Evolutionary conservation across 2,329 filamentous ascomycete species (phyloP).

Genomic region (Scleromitrula shiraiana): DNA sequence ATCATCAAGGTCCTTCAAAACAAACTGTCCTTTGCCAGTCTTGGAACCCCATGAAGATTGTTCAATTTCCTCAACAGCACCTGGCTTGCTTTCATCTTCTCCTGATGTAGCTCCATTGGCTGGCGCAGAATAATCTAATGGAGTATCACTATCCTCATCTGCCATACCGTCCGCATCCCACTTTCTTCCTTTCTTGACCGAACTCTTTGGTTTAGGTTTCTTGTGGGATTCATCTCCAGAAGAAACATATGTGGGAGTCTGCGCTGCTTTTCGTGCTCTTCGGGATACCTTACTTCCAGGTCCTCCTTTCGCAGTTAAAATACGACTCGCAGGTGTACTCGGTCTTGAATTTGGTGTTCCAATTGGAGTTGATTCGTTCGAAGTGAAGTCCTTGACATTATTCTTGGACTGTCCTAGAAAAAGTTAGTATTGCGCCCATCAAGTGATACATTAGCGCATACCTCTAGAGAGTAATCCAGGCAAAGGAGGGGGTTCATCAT

Average conservation of each 20-base stretch:
- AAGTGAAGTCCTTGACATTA: slow-evolving; percentile 25
- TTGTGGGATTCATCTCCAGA: slow-evolving; percentile 73
- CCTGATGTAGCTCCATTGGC: slow-evolving; percentile 45
- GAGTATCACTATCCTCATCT: slow-evolving; percentile 67
- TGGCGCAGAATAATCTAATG: slow-evolving; percentile 81
- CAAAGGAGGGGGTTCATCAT: slow-evolving; percentile 44
- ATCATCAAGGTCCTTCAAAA: slow-evolving; percentile 86
- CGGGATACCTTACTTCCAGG: slow-evolving; percentile 72
- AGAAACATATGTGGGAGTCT: slow-evolving; percentile 51
- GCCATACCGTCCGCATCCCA: slow-evolving; percentile 89
- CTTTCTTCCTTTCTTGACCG: slow-evolving; percentile 75
- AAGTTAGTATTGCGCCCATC: neutral
- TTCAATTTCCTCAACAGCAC: slow-evolving; percentile 65
- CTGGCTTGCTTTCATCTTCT: slow-evolving; percentile 44
- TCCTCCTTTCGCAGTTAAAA: slow-evolving; percentile 65
- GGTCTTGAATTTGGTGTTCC: slow-evolving; percentile 73
- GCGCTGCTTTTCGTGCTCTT: slow-evolving; percentile 66
- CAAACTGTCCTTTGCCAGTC: slow-evolving; percentile 83
- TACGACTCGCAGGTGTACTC: slow-evolving; percentile 61
- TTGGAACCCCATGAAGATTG: slow-evolving; percentile 76
- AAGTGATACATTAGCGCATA: slow-evolving; percentile 4
- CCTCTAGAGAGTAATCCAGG: slow-evolving; percentile 28
- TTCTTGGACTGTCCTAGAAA: slow-evolving; percentile 23
- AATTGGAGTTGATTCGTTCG: slow-evolving; percentile 56
- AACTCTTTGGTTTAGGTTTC: slow-evolving; percentile 49